These are phyloP conservation scores for Phoma sp. DNA, from an alignment of 2,329 filamentous ascomycete species.

Conservation along the genomic window DNA sequence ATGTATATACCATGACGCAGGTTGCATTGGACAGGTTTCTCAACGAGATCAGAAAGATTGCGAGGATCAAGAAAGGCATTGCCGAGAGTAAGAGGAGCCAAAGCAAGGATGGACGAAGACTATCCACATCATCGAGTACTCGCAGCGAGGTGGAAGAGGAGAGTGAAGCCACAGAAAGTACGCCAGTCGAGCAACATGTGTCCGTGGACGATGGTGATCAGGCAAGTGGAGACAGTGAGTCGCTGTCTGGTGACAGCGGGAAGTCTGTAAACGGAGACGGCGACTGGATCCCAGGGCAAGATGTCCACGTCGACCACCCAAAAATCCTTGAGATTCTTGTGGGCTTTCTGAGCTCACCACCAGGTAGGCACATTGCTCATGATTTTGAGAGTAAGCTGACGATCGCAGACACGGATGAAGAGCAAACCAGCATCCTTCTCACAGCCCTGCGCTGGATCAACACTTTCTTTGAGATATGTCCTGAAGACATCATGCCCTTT, in stretches of 20 bases:
- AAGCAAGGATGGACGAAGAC: slow-evolving; percentile 72
- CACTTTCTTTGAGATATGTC: slow-evolving; percentile 94
- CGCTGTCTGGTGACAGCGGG: slow-evolving; percentile 45
- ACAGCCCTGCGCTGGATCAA: slow-evolving; percentile 96
- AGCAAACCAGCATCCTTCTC: slow-evolving; percentile 74
- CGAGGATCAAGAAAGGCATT: slow-evolving; percentile 89
- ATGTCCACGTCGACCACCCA: slow-evolving; percentile 92
- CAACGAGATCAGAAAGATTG: slow-evolving; percentile 92
- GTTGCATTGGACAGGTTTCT: slow-evolving; percentile 88
- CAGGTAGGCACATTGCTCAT: slow-evolving; percentile 63
- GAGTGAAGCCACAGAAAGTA: slow-evolving; percentile 67
- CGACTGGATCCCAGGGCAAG: slow-evolving; percentile 97
- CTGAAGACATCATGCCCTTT: slow-evolving; percentile 93
- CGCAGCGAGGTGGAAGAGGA: slow-evolving; percentile 40
- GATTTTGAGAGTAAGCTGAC: slow-evolving; percentile 25
- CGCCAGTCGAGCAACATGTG: slow-evolving; percentile 49
- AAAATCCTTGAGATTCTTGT: slow-evolving; percentile 92
- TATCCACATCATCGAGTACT: slow-evolving; percentile 69
- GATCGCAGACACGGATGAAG: slow-evolving; percentile 68
- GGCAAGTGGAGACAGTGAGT: slow-evolving; percentile 48
- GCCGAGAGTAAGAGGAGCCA: slow-evolving; percentile 79
- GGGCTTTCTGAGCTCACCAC: slow-evolving; percentile 81
- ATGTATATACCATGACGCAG: slow-evolving; percentile 95
- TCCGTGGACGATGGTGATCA: slow-evolving; percentile 61
- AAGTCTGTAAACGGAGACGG: slow-evolving; percentile 70